These are phyloP conservation scores for Lojkania enalia DNA, from an alignment of 2,329 filamentous ascomycete genomes.

Conservation along the genomic window DNA sequence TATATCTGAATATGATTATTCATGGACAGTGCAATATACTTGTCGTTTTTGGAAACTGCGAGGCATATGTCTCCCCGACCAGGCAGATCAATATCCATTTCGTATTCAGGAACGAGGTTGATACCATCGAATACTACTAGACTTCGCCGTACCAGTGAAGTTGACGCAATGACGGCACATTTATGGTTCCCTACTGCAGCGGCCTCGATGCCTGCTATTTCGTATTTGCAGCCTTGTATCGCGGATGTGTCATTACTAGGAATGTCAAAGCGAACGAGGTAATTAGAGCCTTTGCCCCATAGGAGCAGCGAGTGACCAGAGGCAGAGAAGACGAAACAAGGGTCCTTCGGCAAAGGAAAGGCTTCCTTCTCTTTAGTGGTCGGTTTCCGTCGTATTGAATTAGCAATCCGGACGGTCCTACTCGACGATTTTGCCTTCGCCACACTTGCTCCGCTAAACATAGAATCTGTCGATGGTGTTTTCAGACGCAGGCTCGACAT, in stretches of 20 bases:
- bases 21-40: constrained; percentile 22
- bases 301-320: constrained; percentile 27
- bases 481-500: constrained; percentile 14
- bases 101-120: constrained; percentile 18
- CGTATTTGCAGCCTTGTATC: constrained; percentile 36
- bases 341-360: constrained; percentile 32
- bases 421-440: constrained; percentile 23
- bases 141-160: constrained; percentile 18
- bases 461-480: constrained; percentile 21
- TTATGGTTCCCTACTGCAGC: constrained; percentile 38
- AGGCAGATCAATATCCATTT: constrained; percentile 21
- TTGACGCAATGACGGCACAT: constrained; percentile 35
- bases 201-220: constrained; percentile 36
- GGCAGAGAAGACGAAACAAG: constrained; percentile 36
- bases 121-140: constrained; percentile 35
- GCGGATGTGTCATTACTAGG: constrained; percentile 26
- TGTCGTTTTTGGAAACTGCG: constrained; percentile 29
- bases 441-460: constrained; percentile 19
- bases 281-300: constrained; percentile 21
- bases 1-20: constrained; percentile 28
- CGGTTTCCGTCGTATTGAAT: constrained; percentile 26
- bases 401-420: constrained; percentile 25
- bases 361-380: constrained; percentile 19
- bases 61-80: constrained; percentile 20
- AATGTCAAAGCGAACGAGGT: constrained; percentile 36